Conservation (phyloP, 192 early-diverging fungal genomes). For the Backusella westeae region DNA sequence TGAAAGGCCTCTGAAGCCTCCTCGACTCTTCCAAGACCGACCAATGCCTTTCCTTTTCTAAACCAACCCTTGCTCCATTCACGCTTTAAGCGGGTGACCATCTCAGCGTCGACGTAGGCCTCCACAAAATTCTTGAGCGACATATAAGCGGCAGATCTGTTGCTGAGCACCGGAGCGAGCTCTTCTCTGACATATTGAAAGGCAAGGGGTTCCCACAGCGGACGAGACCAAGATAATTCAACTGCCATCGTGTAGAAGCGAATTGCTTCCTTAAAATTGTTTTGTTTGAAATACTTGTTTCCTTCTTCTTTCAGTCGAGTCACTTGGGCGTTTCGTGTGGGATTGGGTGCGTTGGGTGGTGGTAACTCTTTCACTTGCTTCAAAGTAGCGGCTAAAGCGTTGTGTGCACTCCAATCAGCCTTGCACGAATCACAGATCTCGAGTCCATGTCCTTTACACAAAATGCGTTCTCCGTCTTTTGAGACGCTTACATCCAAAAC, state of each 20-base stretch:
- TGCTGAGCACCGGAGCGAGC: slow-evolving; percentile 59
- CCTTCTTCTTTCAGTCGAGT: slow-evolving; percentile 70
- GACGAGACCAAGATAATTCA: slow-evolving; percentile 68
- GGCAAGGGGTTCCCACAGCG: slow-evolving; percentile 72
- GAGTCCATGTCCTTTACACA: slow-evolving; percentile 59
- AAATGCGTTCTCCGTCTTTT: slow-evolving; percentile 46
- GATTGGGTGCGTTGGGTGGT: slow-evolving; percentile 59
- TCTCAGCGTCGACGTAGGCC: slow-evolving; percentile 70
- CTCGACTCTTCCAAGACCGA: slow-evolving; percentile 72
- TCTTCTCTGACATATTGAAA: slow-evolving; percentile 60
- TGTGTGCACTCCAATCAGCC: slow-evolving; percentile 61
- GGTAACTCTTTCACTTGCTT: slow-evolving; percentile 61
- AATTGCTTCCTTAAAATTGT: slow-evolving; percentile 83
- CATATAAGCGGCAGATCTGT: slow-evolving; percentile 65
- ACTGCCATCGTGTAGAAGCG: slow-evolving; percentile 86
- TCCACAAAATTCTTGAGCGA: slow-evolving; percentile 62
- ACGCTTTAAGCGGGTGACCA: slow-evolving; percentile 62
- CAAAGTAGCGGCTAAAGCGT: slow-evolving; percentile 62
- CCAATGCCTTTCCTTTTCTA: slow-evolving; percentile 80
- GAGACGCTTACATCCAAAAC: slow-evolving; percentile 16
- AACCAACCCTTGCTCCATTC: slow-evolving; percentile 76
- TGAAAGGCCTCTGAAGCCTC: slow-evolving; percentile 85
- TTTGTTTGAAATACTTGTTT: slow-evolving; percentile 81
- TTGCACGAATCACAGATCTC: slow-evolving; percentile 64
- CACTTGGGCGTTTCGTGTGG: slow-evolving; percentile 52